These are phyloP conservation scores for Chlorella sp. DNA, from an alignment of 139 green algal genomes.

Conservation along the genomic window DNA sequence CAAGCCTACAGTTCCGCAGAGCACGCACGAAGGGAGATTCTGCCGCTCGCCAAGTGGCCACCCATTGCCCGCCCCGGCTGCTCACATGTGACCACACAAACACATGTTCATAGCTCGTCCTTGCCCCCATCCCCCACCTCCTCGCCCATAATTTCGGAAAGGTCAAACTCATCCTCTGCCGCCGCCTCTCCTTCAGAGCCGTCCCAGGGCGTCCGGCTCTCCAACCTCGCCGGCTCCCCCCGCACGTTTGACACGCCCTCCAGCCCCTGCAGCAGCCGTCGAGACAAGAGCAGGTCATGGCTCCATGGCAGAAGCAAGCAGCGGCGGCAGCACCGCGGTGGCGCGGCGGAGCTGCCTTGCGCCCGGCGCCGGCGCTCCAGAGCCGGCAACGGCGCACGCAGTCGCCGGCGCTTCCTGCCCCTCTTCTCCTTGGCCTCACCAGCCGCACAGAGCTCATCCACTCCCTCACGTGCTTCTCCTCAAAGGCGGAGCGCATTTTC, in stretches of 20 bases:
- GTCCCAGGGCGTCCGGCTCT: conserved; percentile 66
- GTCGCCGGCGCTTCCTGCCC: not conserved
- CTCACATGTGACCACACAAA: not conserved
- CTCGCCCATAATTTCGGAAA: conserved; percentile 79
- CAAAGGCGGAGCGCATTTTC: conserved; percentile 46
- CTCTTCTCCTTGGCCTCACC: not conserved
- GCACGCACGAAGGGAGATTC: too few species aligned
- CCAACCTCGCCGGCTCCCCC: conserved; percentile 32
- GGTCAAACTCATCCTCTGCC: conserved; percentile 83
- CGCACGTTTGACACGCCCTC: conserved; percentile 41
- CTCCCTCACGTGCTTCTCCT: conserved; percentile 46
- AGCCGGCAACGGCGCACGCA: too few species aligned
- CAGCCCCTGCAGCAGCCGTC: conserved; percentile 9
- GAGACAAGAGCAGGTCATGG: conserved; percentile 5
- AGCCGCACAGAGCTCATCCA: conserved; percentile 59
- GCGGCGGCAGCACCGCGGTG: conserved; percentile 5
- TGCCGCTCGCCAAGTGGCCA: too few species aligned
- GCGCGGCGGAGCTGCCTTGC: not conserved
- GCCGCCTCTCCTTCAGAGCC: conserved; percentile 73
- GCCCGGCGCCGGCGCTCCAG: not conserved
- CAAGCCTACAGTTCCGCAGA: too few species aligned
- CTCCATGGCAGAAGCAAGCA: not conserved
- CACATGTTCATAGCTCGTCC: conserved; percentile 2
- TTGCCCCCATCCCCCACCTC: conserved; percentile 38
- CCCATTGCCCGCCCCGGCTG: not conserved